A percentile compares a stretch with the other conserved stretches of the same genome.
These are phyloP conservation scores for Nemania sp. DNA, from an alignment of 2,329 filamentous ascomycete species.

Conservation along the genomic window DNA sequence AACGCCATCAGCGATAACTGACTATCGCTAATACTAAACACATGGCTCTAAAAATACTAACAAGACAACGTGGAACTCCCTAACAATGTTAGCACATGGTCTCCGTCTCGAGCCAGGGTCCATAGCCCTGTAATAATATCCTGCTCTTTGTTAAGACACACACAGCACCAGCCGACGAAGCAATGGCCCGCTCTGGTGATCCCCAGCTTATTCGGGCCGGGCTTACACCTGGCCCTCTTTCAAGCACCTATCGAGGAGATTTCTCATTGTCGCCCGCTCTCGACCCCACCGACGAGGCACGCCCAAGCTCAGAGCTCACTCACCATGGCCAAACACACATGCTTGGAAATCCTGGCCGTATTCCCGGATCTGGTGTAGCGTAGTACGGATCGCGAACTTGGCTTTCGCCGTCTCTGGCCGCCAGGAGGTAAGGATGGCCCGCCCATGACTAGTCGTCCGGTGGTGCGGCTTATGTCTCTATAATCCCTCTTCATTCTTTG, in stretches of 20 bases:
- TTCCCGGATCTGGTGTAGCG: too few species aligned
- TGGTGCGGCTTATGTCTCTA: conserved; percentile 5
- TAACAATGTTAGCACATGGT: background rate
- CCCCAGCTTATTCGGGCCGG: conserved; percentile 16
- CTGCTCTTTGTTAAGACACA: too few species aligned
- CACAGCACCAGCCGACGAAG: background rate
- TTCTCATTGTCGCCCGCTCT: background rate
- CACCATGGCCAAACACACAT: too few species aligned
- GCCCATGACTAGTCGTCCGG: conserved; percentile 10
- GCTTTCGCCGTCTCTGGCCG: background rate
- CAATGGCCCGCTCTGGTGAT: conserved; percentile 10
- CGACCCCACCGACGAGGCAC: background rate
- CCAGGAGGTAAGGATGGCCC: background rate
- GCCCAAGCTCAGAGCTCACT: background rate
- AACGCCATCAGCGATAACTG: too few species aligned
- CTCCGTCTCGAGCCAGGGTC: conserved; percentile 6
- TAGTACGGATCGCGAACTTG: conserved; percentile 8
- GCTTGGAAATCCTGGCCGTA: too few species aligned
- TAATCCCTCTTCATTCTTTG: background rate
- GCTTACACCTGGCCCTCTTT: conserved; percentile 1
- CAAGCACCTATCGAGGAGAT: background rate
- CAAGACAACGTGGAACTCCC: too few species aligned
- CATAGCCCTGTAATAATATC: conserved; percentile 10
- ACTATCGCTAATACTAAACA: too few species aligned
- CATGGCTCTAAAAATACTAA: too few species aligned